These are phyloP conservation scores for Candida sp. DNA, from an alignment of 1,139 yeast genomes.

Conservation along the genomic window DNA sequence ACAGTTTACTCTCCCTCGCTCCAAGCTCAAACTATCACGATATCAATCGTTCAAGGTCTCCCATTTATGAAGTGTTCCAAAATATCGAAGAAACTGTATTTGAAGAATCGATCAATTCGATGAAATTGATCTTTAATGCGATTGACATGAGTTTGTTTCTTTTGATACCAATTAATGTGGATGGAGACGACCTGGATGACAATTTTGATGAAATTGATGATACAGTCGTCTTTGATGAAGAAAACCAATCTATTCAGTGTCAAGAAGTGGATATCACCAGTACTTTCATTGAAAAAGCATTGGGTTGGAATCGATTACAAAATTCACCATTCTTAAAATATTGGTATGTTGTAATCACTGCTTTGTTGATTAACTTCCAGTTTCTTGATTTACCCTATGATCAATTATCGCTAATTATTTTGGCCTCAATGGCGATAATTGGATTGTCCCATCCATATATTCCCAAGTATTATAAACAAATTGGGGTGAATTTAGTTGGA, in stretches of 20 bases:
- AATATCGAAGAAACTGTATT: conserved; percentile 11
- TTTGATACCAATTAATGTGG: conserved; percentile 17
- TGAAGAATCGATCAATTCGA: conserved; percentile 14
- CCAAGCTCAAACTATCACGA: background rate
- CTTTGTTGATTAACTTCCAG: conserved; percentile 15
- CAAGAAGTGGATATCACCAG: background rate
- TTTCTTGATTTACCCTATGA: conserved; percentile 12
- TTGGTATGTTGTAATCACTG: conserved; percentile 20
- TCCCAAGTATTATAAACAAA: background rate
- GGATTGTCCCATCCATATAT: background rate
- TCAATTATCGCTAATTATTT: conserved; percentile 5
- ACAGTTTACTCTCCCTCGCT: background rate
- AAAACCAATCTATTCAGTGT: background rate
- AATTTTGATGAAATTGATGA: conserved; percentile 4
- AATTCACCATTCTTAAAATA: conserved; percentile 6
- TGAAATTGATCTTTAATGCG: conserved; percentile 11
- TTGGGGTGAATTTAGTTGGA: conserved; percentile 18
- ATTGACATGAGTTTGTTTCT: conserved; percentile 17
- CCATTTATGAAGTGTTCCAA: conserved; percentile 2
- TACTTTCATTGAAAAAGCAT: background rate
- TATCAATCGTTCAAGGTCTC: background rate
- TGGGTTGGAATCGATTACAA: conserved; percentile 6
- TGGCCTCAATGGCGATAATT: background rate
- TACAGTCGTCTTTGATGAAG: background rate
- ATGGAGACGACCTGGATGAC: background rate